Conservation (phyloP, 805 yeast genomes). For the Wickerhamiella lipophila region DNA sequence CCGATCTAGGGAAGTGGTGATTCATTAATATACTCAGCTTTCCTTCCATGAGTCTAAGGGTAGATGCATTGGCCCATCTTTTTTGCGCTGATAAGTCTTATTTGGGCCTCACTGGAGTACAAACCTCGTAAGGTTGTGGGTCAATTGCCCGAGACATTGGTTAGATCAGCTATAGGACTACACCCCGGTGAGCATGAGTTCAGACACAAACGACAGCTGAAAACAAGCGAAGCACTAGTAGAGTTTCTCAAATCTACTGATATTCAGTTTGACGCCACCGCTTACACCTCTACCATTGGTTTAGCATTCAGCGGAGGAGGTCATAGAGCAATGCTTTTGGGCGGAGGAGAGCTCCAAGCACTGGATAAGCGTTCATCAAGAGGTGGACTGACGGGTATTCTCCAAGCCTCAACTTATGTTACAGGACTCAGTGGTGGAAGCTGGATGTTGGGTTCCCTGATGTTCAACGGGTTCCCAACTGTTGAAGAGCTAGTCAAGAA, state of each 20-base stretch:
- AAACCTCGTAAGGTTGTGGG: neutral
- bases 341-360: conserved; percentile 34
- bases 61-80: neutral
- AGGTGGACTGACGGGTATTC: conserved; percentile 33
- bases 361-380: conserved; percentile 1
- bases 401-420: conserved; percentile 42
- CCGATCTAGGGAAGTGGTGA: neutral
- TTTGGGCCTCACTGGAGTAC: neutral
- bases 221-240: neutral
- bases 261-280: conserved; percentile 9
- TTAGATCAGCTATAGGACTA: conserved; percentile 11
- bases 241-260: conserved; percentile 4
- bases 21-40: neutral
- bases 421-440: conserved; percentile 61
- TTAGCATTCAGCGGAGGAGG: conserved; percentile 44
- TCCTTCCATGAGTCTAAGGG: neutral
- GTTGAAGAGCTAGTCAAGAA: conserved; percentile 4
- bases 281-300: conserved; percentile 7
- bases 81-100: neutral
- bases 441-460: conserved; percentile 45
- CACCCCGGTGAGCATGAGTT: conserved; percentile 6
- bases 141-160: neutral
- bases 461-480: conserved; percentile 27
- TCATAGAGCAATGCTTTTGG: conserved; percentile 49
- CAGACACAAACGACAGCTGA: neutral